Evolutionary conservation across 805 yeast genomes (phyloP).

Genomic region (Brettanomyces naardenensis): DNA sequence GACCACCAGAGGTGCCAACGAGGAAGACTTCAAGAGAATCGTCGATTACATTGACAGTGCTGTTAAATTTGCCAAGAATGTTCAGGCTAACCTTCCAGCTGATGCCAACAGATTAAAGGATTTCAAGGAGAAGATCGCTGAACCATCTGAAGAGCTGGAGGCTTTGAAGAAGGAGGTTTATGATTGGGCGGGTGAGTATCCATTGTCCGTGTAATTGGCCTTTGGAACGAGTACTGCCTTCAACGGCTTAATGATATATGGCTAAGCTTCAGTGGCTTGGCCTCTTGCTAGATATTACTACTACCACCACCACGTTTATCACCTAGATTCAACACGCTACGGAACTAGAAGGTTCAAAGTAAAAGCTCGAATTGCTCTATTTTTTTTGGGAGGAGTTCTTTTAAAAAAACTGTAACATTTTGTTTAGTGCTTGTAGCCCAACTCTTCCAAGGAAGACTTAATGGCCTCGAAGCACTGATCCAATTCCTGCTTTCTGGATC

Average conservation of each 20-base stretch:
- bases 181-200: conserved; percentile 87
- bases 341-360: not conserved
- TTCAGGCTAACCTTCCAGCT: conserved; percentile 76
- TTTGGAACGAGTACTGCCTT: not conserved
- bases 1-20: conserved; percentile 95
- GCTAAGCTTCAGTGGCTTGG: too few relatives aligned
- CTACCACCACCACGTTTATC: too few relatives aligned
- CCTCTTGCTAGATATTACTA: too few relatives aligned
- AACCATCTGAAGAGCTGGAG: conserved; percentile 62
- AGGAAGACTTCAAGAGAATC: conserved; percentile 74
- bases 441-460: conserved; percentile 32
- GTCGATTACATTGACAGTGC: conserved; percentile 76
- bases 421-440: conserved; percentile 31
- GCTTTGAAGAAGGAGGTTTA: conserved; percentile 70
- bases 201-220: conserved; percentile 47
- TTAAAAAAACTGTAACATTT: too few relatives aligned
- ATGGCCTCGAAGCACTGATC: conserved; percentile 41
- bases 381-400: too few relatives aligned
- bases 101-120: conserved; percentile 95
- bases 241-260: not conserved
- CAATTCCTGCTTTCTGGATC: conserved; percentile 46
- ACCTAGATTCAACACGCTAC: not conserved
- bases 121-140: conserved; percentile 76
- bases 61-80: conserved; percentile 63
- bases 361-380: too few relatives aligned